Conservation (phyloP, 2,329 filamentous ascomycete genomes). For the Aspergillus ochraceoroseus region DNA sequence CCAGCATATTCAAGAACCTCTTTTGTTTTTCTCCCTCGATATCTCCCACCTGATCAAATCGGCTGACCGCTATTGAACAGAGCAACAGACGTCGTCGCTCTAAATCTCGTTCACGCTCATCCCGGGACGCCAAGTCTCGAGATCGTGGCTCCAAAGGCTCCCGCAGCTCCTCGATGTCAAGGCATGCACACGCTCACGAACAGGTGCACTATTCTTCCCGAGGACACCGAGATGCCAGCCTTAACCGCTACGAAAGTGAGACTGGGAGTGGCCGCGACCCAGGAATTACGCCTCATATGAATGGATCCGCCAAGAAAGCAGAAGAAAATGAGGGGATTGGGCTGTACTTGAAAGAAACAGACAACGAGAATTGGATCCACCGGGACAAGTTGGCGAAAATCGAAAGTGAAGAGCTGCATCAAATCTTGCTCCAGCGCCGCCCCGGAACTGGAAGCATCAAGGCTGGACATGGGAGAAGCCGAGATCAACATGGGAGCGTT, state of each 20-base stretch:
- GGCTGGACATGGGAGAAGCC: slow-evolving; percentile 36
- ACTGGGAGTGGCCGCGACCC: slow-evolving; percentile 34
- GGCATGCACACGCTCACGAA: slow-evolving; percentile 30
- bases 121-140: slow-evolving; percentile 36
- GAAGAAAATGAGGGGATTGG: slow-evolving; percentile 21
- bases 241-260: slow-evolving; percentile 39
- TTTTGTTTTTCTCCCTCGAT: neutral
- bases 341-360: slow-evolving; percentile 19
- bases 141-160: slow-evolving; percentile 36
- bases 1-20: neutral
- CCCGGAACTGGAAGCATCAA: slow-evolving; percentile 36
- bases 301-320: slow-evolving; percentile 16
- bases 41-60: neutral
- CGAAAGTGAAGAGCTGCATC: slow-evolving; percentile 49
- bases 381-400: slow-evolving; percentile 49
- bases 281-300: slow-evolving; percentile 20
- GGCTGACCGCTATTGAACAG: slow-evolving; percentile 18
- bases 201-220: slow-evolving; percentile 27
- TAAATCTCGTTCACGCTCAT: slow-evolving; percentile 35
- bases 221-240: slow-evolving; percentile 33
- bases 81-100: slow-evolving; percentile 25
- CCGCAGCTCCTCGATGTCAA: slow-evolving; percentile 38
- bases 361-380: slow-evolving; percentile 48
- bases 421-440: slow-evolving; percentile 42
- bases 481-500: slow-evolving; percentile 34